Evolutionary conservation across 495 filamentous ascomycete genomes (phyloP), one percentile per base, ranked within the genome.

Genomic region (Trichoderma orchidacearum): DNA sequence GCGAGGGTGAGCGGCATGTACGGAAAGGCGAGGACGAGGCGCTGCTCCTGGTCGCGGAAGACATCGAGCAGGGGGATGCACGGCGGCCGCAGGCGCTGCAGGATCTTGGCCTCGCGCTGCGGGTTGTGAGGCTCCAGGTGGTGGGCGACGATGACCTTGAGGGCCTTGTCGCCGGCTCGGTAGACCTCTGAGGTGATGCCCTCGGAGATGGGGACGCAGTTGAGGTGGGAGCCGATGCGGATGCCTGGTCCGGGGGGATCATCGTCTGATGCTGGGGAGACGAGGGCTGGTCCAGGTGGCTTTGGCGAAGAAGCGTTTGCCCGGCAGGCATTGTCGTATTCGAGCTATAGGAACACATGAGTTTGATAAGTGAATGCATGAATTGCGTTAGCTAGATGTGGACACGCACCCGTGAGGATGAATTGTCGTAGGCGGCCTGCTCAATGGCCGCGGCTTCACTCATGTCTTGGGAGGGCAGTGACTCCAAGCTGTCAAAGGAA

Each of bases 111-210:
- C 72, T 99, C 93, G 29, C 85, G 81, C 21, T 75, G 67, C 3
- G 86, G 83, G 67, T 90, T 79, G 70, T 99, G 93, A 18, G 93
- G 93, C 13, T 86, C 80, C 29, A 78, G 77, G 72, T 75, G 64
- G 53, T 85, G 84, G 15, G 89, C 88, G 12, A 78, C 81, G 12
- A 91, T 95, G 41, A 95, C 81, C 67, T 98, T 98, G 28, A 98
- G 70, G n/a, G 93, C 92, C 7, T 85, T 75, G 8, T 81, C 50
- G 38, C 70, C 51, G 61, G 67, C 68, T 54, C 68, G 61, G 72
- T 92, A 97, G 51, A 99, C 83, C 32, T 80, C 80, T 27, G 93
- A 93, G 63, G 89, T 91, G 7, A 93, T 72, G 25, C 94, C 93
- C 56, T 82, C 81, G 54, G 75, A 79, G 61, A 87, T 69, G 66